Base-by-base conservation (phyloP, 805 yeast genomes). In the Candida xyloterini region DNA sequence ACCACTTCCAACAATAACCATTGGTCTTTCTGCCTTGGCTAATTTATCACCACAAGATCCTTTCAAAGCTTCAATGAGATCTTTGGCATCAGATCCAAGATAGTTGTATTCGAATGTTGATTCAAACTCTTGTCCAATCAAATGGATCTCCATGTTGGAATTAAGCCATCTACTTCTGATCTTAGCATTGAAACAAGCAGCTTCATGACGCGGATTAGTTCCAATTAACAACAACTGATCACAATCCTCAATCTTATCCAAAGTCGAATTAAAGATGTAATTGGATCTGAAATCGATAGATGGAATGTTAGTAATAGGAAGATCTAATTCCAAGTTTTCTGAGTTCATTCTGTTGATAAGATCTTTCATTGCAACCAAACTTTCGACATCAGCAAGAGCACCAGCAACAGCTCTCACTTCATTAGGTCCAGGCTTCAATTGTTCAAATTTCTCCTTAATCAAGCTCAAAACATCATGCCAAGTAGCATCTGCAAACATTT, bases 141-240 rank as follows among this genome's bases (percentile, higher is more conserved):
- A 79, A 47, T 80, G 80, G 47, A 87, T 67, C 52, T 84, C 84
- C 55, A 84, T 73, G 51, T 53, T 46, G 27, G 79, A 73, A 52
- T 81, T 70, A 57, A 86, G 70, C 93, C 91, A 86, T 45, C 74
- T 79, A 61, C 79, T 82, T 71, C 95, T 78, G 53, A 86, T 81
- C 65, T 95, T 77, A 29, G 91, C 78, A 63, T 86, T 86, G 55
- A 86, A 71, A 13, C 87, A 95, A 30, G 95, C 88, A 43, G 95
- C 95, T 68, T 86, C 95, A 59, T 76, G 88, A 59, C 95, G 76
- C 43, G 95, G 95, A 70, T 86, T 86, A 32, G 95, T 79, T 47
- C 95, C 95, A 42, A 86, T 76, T 44, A 86, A 71, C 56, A 86
- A 70, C 46, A 86, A 81, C 52, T 77, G 86, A 58, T 87, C 95